Percentiles rank a stretch among this genome's conserved stretches.
Conservation (phyloP, 305 asterid species). For the Fraxinus angustifolia region DNA sequence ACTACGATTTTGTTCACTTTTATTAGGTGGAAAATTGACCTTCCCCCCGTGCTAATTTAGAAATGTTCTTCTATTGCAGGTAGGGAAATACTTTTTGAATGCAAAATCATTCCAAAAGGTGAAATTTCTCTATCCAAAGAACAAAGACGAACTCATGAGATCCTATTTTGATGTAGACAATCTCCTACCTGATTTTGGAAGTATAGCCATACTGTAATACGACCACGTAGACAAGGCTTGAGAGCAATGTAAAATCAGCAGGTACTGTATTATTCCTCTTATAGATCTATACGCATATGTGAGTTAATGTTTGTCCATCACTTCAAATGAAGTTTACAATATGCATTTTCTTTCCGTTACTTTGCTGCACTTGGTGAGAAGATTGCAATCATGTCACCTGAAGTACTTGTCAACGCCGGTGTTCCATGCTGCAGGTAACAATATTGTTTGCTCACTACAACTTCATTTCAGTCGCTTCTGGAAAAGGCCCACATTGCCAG, state of each 20-base stretch:
- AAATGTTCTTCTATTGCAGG: no score
- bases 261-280: not conserved
- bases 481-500: not conserved
- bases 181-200: no score
- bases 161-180: no score
- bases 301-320: not conserved
- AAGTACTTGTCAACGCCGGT: constrained; percentile 62
- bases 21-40: no score
- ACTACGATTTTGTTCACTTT: no score
- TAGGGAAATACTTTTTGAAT: no score
- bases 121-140: no score
- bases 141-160: no score
- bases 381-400: constrained; percentile 97
- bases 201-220: no score
- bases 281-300: not conserved
- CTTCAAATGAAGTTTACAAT: constrained; percentile 23
- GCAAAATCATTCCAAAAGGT: no score
- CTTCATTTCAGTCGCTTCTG: not conserved
- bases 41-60: no score
- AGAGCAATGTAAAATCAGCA: not conserved
- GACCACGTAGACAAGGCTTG: no score
- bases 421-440: constrained; percentile 59
- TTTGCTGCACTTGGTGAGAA: constrained; percentile 96
- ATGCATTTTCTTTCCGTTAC: constrained; percentile 62
- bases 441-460: constrained; percentile 15